Evolutionary conservation across 805 yeast species (phyloP), one percentile per base, ranked within the genome.

Genomic region (Candida germanica): DNA sequence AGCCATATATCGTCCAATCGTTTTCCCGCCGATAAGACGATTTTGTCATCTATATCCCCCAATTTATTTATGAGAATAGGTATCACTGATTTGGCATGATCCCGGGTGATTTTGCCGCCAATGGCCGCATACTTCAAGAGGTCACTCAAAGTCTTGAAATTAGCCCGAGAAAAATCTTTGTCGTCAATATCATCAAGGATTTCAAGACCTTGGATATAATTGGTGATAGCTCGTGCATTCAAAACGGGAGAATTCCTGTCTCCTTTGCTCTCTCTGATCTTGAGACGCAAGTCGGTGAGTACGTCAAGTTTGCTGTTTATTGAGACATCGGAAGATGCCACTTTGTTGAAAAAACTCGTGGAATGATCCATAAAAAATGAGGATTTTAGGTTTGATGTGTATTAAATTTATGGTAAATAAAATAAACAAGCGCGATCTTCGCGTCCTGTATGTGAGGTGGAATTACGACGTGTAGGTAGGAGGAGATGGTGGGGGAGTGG

Each of bases 1-100:
- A 34, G 26, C 37, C 37, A 34, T 11, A 34, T 28, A 22, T 34
- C 37, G 16, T 34, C 37, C 3, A 34, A 22, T 17, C 37, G 26
- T 16, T 34, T 34, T 2, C 23, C 37, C 4, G 37, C 37, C n/a
- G 37, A 34, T 21, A 22, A 21, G 3, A 28, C 31, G 4, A 34
- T 26, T 11, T 22, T 27, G 22, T 22, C 22, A 17, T 34, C 37
- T 3, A 20, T 19, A 16, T 34, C 37, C n/a, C 37, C 32, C 11
- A 34, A 28, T 11, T 27, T 26, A 28, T 28, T 34, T 16, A 34
- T 27, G 13, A 34, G 37, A 21, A 34, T 28, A 3, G 37, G 37
- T 9, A 34, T 19, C 14, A 22, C 31, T 6, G 37, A 21, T 17
- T 22, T 21, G 14, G 37, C 32, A 22, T 34, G 37, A 27, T 34